Evolutionary conservation across 139 green algal species (phyloP), one percentile per base, ranked within the genome.

Genomic region (Monoraphidium neglectum): DNA sequence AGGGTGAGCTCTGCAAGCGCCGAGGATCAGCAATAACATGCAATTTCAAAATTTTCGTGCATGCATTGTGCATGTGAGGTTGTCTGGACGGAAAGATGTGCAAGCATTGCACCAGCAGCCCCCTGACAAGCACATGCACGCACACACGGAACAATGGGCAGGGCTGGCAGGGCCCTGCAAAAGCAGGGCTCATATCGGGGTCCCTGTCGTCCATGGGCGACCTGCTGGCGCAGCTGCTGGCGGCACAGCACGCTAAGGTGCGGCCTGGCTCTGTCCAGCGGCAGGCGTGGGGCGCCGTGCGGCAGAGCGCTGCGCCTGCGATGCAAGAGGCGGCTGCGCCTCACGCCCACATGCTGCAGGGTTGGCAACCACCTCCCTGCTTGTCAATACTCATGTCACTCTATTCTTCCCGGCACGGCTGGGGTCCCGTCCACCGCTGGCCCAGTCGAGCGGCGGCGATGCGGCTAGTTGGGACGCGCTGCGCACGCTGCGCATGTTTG

Each of bases 401-500:
- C 6, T 37, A 43, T 2, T 1, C 28, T 57, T 16, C 21, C 54
- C 54, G 12, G 54, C 54, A 30, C 21, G 4, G 12, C 70, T 46
- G 3, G 3, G n/a, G n/a, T 37, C n/a, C 6, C 18, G 3, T 16
- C 30, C 24, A 4, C 12, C 49, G 21, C 30, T 51, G 21, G 1
- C 26, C 67, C 61, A 83, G 57, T 78, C 43, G 6, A 6, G 24
- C 28, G 53, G 63, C 51, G 51, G 65, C 24, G 1, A 23, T 1
- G 3, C 61, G n/a, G 28, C 57, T 1, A 64, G 77, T 16, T 92
- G 88, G 32, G 87, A 93, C 56, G 62, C 76, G 0, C 5, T 68
- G 3, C 80, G 92, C 18, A 88, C 83, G 1, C 79, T 83, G 30
- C 88, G 92, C 60, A 96, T 97, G 91, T 82, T 86, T 70, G 84